phyloP scores from a whole-genome alignment of 139 green algal genomes.

The Limnomonas spitsbergensis region DNA sequence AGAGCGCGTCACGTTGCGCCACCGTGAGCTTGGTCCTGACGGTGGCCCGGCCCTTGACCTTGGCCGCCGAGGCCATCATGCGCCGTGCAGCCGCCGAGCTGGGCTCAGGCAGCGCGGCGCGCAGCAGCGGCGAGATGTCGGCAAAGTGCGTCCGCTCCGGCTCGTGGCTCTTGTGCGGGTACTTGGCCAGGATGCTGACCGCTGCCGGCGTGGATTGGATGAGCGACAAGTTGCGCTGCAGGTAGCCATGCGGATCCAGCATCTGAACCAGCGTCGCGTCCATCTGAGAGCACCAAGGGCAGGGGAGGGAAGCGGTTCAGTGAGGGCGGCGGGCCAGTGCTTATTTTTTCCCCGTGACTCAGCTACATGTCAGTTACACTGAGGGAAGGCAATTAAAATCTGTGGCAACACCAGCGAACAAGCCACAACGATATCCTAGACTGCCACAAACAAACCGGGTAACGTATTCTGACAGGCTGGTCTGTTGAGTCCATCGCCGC shows the following conservation, averaged over 20 bases:
- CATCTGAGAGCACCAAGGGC: constrained; percentile 30
- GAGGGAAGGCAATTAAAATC: no score
- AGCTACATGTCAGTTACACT: no score
- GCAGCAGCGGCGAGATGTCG: constrained; percentile 21
- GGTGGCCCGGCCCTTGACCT: background rate
- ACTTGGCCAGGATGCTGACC: constrained; percentile 33
- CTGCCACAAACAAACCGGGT: no score
- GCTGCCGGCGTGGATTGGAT: constrained; percentile 40
- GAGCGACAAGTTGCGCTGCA: constrained; percentile 42
- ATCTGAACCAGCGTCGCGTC: constrained; percentile 36
- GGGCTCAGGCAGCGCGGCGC: constrained; percentile 23
- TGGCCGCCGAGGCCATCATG: background rate
- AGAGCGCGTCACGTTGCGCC: constrained; percentile 2
- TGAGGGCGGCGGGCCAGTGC: no score
- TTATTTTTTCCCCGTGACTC: no score
- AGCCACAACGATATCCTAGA: no score
- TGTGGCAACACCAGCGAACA: no score
- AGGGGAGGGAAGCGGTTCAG: no score
- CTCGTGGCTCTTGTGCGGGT: constrained; percentile 34
- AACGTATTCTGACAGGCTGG: no score
- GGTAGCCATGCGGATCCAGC: constrained; percentile 53
- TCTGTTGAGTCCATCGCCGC: no score
- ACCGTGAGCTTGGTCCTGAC: constrained; percentile 3
- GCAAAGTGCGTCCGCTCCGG: constrained; percentile 21
- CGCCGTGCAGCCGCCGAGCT: constrained; percentile 5